Conservation (phyloP, 192 early-diverging fungal genomes). For the Dissophora ornata region DNA sequence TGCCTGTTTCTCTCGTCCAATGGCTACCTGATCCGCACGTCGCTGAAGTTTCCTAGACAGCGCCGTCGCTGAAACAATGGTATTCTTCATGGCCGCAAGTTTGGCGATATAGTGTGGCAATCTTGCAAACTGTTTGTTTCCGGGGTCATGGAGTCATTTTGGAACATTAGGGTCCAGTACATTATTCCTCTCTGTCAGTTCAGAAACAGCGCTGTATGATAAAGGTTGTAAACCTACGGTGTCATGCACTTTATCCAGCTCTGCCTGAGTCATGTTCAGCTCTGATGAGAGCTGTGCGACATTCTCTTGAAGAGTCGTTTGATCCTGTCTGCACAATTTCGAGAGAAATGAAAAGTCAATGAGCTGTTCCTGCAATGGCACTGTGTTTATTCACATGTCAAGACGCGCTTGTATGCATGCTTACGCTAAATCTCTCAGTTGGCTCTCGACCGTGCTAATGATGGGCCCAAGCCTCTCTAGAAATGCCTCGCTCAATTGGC, state of each 20-base stretch:
- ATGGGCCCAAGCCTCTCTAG: slow-evolving; percentile 41
- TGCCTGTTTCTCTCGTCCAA: slow-evolving; percentile 45
- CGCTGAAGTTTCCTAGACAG: slow-evolving; percentile 37
- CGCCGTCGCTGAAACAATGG: slow-evolving; percentile 15
- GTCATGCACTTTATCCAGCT: slow-evolving; percentile 42
- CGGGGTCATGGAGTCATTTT: too few species aligned
- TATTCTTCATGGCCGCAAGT: slow-evolving; percentile 42
- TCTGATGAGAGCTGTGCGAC: slow-evolving; percentile 31
- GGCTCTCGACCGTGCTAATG: slow-evolving; percentile 29
- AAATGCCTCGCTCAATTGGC: slow-evolving; percentile 25
- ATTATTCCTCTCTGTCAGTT: too few species aligned
- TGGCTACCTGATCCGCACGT: slow-evolving; percentile 29
- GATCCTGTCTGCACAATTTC: slow-evolving; percentile 22
- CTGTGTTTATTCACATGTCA: too few species aligned
- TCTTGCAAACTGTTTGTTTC: slow-evolving; percentile 29
- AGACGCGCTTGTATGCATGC: neutral
- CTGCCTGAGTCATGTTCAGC: slow-evolving; percentile 20
- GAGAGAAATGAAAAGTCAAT: neutral
- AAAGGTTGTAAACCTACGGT: slow-evolving; percentile 20
- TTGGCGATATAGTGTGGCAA: slow-evolving; percentile 49
- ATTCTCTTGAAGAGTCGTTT: slow-evolving; percentile 30
- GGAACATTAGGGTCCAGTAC: too few species aligned
- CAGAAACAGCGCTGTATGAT: neutral
- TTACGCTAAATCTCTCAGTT: slow-evolving; percentile 45
- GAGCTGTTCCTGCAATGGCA: neutral